These are phyloP conservation scores for Thalia dealbata DNA, from an alignment of 176 grass and related monocot genomes.

Conservation along the genomic window DNA sequence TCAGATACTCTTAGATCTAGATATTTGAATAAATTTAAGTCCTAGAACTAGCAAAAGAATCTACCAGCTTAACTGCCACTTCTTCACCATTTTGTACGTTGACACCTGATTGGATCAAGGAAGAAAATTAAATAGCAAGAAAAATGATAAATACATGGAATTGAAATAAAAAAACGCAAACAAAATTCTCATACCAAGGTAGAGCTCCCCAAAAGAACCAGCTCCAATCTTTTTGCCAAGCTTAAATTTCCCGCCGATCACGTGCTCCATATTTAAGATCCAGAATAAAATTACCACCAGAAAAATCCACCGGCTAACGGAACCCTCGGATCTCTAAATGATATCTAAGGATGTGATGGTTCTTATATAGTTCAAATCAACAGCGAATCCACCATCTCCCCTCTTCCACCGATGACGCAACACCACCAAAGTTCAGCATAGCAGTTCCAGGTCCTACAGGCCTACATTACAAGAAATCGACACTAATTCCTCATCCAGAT, in stretches of 20 bases:
- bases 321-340: background rate
- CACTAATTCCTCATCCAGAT: background rate
- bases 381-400: background rate
- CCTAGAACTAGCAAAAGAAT: background rate
- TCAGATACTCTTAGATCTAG: background rate
- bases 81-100: slow-evolving; percentile 69
- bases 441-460: background rate
- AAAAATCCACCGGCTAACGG: background rate
- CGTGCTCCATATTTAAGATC: slow-evolving; percentile 39
- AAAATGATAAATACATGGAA: background rate
- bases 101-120: slow-evolving; percentile 31
- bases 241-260: slow-evolving; percentile 65
- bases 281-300: background rate
- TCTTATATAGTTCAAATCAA: background rate
- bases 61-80: slow-evolving; percentile 70
- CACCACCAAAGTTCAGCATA: background rate
- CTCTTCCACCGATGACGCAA: background rate
- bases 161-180: background rate
- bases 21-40: background rate
- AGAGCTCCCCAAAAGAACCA: slow-evolving; percentile 64
- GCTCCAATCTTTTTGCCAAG: slow-evolving; percentile 70
- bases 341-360: background rate
- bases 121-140: slow-evolving; percentile 4
- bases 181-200: slow-evolving; percentile 28
- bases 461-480: background rate